Evolutionary conservation across 1,284 basidiomycete species (phyloP), one percentile per base, ranked within the genome.

Genomic region (Cryptococcus sp.): DNA sequence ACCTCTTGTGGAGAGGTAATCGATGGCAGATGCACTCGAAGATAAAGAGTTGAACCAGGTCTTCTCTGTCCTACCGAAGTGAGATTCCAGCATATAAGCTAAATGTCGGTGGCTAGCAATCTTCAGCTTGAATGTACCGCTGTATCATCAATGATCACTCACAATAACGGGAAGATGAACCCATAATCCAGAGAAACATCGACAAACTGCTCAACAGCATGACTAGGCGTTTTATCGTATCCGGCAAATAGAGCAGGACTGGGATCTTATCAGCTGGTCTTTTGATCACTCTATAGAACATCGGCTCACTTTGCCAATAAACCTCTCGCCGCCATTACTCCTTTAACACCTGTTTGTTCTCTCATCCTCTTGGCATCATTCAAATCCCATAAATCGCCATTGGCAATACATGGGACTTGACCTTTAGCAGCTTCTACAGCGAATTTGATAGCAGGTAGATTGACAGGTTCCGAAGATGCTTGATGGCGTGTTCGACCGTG

Each of bases 251-350:
- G 71, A 0, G 82, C 81, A 63, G 81, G 72, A 46, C 64, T 63
- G 42, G n/a, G 13, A 38, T 35, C n/a, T n/a, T 23, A 23, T 23
- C 23, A 23, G 23, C 23, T 23, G n/a, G n/a, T 41, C 3, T 7
- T 11, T 46, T 31, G 43, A 30, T 42, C 23, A n/a, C 15, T 33
- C 45, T 3, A 4, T 44, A 41, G 43, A 13, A 23, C 15, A 15
- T 43, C 42, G 13, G 79, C 81, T 49, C 78, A 83, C 74, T 84
- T 85, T 3, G 81, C 82, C n/a, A 84, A 67, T 50, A 85, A 60
- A 0, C 83, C 83, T 4, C 83, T 63, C 0, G 83, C 83, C 49
- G 79, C 82, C 83, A 85, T 85, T 2, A 82, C 81, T 2, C 81
- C 83, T 15, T 76, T 65, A 0, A 80, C 82, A 0, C 80, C 79